phyloP scores from a whole-genome alignment of 2,329 filamentous ascomycete species.

The Ilyonectria destructans region DNA sequence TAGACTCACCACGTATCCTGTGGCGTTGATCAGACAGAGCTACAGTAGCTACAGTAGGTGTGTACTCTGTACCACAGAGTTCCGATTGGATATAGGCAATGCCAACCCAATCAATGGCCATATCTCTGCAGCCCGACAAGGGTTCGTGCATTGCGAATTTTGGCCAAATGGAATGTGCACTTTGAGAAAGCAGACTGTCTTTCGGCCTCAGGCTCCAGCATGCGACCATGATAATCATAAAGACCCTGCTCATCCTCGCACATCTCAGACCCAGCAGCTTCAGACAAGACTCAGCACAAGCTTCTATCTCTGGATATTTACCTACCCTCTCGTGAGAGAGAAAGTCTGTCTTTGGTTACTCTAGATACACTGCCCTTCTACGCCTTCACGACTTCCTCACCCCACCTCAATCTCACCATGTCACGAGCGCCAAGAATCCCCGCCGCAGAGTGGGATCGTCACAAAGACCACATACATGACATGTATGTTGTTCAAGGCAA shows the following conservation, averaged over 20 bases:
- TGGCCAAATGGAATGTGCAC: neutral
- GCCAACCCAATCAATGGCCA: neutral
- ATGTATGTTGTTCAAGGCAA: conserved; percentile 26
- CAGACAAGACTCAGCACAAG: neutral
- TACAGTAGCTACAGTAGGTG: too few relatives aligned
- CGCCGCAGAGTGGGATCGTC: neutral
- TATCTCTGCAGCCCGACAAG: neutral
- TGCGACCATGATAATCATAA: neutral
- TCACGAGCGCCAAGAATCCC: conserved; percentile 9
- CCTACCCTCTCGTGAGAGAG: neutral
- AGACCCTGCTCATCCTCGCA: neutral
- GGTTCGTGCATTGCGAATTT: neutral
- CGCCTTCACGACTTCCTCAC: neutral
- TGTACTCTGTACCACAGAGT: too few relatives aligned
- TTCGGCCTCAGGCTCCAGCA: neutral
- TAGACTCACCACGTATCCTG: too few relatives aligned
- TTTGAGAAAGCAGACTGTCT: neutral
- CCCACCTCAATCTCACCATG: conserved; percentile 16
- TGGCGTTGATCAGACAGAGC: too few relatives aligned
- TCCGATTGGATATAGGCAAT: neutral
- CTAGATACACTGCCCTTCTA: neutral
- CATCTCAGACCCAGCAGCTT: neutral
- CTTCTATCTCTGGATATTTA: neutral
- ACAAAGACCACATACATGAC: neutral
- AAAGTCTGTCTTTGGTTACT: accelerated